Evolutionary conservation across 106 monocot genomes (phyloP), one percentile per base, ranked within the genome.

Genomic region (Ottelia alismoides): DNA sequence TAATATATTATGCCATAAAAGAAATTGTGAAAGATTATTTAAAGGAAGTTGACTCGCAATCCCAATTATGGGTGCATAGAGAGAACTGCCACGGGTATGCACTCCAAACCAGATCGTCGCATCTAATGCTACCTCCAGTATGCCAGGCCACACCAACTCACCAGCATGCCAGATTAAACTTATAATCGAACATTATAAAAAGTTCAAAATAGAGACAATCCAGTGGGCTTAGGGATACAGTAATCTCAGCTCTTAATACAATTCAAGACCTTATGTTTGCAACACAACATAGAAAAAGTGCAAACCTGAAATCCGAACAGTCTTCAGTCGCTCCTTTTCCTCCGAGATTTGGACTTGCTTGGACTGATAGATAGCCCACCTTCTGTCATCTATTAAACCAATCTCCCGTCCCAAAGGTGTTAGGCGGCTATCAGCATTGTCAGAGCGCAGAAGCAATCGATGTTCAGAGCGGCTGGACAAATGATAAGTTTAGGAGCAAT

Each of bases 341-440:
- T 90, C 70, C 40, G 58, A 54, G 20, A 98, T 85, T 28, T 50
- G 69, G 27, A 74, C 57, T 83, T 98, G 98, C 71, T 98, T 98
- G 27, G 68, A 70, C 70, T 77, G 60, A 60, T 98, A 98, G 18
- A 98, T 32, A 31, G 77, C 24, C 98, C 98, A 98, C 25, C 89
- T 78, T 57, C 90, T 86, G 52, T 98, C 98, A 75, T 86, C 82
- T 79, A 98, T 86, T 51, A 98, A 72, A 53, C 98, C 98, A 56
- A 98, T 82, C 27, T 98, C 98, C 53, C 82, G 63, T 12, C 82
- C 98, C 25, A 98, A 68, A 69, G 98, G 98, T 51, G 98, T 98
- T 65, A 98, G 72, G 60, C 98, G 85, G 51, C 89, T 90, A 60
- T 98, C 98, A 10, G 98, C 98, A 83, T 98, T 98, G 49, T 98